These are phyloP conservation scores for Candida railenensis DNA, from an alignment of 805 yeast genomes.

Conservation along the genomic window DNA sequence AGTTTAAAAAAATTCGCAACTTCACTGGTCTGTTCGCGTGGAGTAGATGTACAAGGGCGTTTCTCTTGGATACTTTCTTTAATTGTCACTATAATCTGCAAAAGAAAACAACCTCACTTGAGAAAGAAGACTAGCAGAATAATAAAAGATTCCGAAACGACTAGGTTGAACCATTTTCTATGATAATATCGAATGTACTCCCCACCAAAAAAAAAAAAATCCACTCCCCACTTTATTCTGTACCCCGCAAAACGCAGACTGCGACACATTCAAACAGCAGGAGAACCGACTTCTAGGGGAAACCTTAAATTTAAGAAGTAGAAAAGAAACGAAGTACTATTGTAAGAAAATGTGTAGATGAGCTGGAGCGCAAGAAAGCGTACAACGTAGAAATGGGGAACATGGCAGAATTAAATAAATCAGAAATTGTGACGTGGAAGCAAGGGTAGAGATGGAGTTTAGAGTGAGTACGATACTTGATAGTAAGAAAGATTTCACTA, in stretches of 20 bases:
- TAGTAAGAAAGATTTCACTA: no score
- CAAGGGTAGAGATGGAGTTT: no score
- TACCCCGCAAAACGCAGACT: conserved; percentile 3
- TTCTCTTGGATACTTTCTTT: no score
- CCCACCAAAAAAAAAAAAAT: neutral
- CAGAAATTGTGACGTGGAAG: no score
- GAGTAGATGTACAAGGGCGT: neutral
- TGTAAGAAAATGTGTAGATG: neutral
- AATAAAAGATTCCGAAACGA: neutral
- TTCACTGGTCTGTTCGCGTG: neutral
- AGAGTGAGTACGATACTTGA: no score
- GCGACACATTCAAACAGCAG: neutral
- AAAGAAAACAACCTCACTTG: neutral
- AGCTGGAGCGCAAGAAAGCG: no score
- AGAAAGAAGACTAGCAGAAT: neutral
- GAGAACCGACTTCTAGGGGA: neutral
- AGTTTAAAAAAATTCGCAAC: neutral
- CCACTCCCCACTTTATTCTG: conserved; percentile 2
- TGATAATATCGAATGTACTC: neutral
- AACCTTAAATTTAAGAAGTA: neutral
- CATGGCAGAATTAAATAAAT: no score
- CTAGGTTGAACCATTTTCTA: neutral
- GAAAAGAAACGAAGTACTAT: neutral
- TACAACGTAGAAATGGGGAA: no score
- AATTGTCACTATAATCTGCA: no score